Base-by-base conservation (phyloP, 2,329 filamentous ascomycete genomes). In the Colletotrichum sp. region DNA sequence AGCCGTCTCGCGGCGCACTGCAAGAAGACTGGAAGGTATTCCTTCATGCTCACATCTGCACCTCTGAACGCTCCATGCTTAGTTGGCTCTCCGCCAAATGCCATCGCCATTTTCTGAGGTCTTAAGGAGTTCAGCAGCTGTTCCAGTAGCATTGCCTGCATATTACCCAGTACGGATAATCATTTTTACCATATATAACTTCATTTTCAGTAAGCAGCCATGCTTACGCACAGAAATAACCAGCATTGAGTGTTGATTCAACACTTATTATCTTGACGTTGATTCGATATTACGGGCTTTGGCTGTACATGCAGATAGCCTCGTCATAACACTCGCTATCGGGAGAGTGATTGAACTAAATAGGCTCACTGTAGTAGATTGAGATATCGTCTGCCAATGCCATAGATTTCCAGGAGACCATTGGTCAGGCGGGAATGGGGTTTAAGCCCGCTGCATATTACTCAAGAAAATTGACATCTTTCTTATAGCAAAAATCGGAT, bases 11-110 rank as follows among this genome's bases (percentile, higher is more conserved):
- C 89, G 1, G 84, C 84, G 52, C 87, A 90, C 64, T 92, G 92
- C 80, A 87, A 87, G 80, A 85, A 87, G 81, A 86, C 87, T 69
- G 83, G 85, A 16, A 85, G 88, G 36, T 93, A 91, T 84, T 89
- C 86, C 7, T 94, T 94, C 80, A 88, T 94, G 84, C 87, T 94
- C 28, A 90, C 89, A 1, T 92, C 90, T 76, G 87, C 86, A 16
- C 91, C 92, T 1, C 83, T 92, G 39, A 93, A 93, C 80, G 88
- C 91, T 60, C 88, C 88, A 8, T 89, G 91, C 4, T 80, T 89
- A 3, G 82, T 90, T 3, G 86, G 84, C 3, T 89, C 86, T 32
- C 89, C 88, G 28, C 87, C 88, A 39, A 90, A 89, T 76, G 87
- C 87, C 2, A 59, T 89, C 13, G 88, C 88, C 4, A 85, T 90